phyloP scores from a whole-genome alignment of 371 early-diverging fungal genomes.

The Rhizomucor pusillus region DNA sequence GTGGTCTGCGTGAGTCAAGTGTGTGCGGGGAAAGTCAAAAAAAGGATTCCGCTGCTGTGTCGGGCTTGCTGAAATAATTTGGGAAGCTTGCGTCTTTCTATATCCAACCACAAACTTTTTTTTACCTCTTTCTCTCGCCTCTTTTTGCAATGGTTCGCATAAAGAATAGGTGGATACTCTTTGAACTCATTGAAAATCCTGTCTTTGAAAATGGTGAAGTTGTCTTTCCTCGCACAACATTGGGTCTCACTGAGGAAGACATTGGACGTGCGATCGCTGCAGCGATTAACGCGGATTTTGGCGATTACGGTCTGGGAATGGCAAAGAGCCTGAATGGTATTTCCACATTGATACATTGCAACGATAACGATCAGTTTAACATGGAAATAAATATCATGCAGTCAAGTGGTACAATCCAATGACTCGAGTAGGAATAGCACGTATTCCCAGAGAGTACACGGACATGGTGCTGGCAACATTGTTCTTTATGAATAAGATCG shows the following conservation, averaged over 20 bases:
- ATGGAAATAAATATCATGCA: conserved; percentile 5
- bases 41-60: too few relatives aligned
- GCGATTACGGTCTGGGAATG: conserved; percentile 38
- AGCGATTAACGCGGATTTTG: conserved; percentile 30
- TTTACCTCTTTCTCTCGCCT: conserved; percentile 2
- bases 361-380: background rate
- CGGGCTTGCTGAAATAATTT: too few relatives aligned
- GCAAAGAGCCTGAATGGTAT: conserved; percentile 20
- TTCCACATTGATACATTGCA: background rate
- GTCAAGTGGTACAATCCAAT: conserved; percentile 44
- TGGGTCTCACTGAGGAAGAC: conserved; percentile 19
- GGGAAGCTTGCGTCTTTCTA: too few relatives aligned
- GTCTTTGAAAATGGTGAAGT: conserved; percentile 23
- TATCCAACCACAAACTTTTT: conserved; percentile 3
- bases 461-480: conserved; percentile 32
- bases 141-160: conserved; percentile 36
- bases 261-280: conserved; percentile 18
- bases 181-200: conserved; percentile 35
- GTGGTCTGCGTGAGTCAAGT: too few relatives aligned
- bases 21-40: too few relatives aligned
- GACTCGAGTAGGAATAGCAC: conserved; percentile 38
- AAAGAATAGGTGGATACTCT: conserved; percentile 48
- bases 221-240: conserved; percentile 19
- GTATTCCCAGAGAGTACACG: conserved; percentile 34
- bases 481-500: conserved; percentile 41